Percentiles rank a stretch among this genome's conserved stretches.
These are phyloP conservation scores for Rutstroemia sp. DNA, from an alignment of 2,329 filamentous ascomycete genomes.

Conservation along the genomic window DNA sequence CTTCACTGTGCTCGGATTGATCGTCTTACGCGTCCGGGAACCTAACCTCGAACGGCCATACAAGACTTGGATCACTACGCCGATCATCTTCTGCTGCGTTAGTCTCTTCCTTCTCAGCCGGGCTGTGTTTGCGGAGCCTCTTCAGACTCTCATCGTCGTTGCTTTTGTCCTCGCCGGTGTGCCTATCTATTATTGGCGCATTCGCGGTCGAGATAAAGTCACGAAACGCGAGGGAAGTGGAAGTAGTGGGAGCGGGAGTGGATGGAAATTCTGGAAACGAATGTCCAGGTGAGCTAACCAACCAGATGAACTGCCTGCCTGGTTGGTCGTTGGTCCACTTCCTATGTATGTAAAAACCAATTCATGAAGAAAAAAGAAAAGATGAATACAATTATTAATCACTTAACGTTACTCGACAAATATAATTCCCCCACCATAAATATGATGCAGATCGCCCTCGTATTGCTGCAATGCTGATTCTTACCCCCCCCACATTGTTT, in stretches of 20 bases:
- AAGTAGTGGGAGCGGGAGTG: constrained; percentile 34
- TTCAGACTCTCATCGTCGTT: constrained; percentile 84
- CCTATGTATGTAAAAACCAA: neutral
- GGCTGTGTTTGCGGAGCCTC: constrained; percentile 81
- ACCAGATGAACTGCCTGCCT: neutral
- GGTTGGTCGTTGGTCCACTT: no score
- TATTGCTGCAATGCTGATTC: no score
- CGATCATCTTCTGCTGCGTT: constrained; percentile 97
- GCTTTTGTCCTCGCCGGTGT: constrained; percentile 78
- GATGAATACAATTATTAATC: neutral
- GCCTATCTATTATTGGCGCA: constrained; percentile 82
- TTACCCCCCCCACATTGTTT: no score
- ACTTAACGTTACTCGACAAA: no score
- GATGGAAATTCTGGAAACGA: constrained; percentile 55
- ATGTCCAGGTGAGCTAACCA: neutral
- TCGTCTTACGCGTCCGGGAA: constrained; percentile 81
- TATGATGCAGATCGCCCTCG: no score
- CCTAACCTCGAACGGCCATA: constrained; percentile 86
- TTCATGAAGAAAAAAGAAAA: neutral
- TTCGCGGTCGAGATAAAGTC: constrained; percentile 55
- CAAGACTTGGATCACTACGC: constrained; percentile 92
- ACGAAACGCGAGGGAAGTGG: constrained; percentile 39
- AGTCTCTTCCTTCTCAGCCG: constrained; percentile 85
- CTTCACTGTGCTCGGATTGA: constrained; percentile 84
- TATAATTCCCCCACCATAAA: no score